phyloP scores from a whole-genome alignment of 2,329 filamentous ascomycete genomes.

The Thermothelomyces thermophilus region DNA sequence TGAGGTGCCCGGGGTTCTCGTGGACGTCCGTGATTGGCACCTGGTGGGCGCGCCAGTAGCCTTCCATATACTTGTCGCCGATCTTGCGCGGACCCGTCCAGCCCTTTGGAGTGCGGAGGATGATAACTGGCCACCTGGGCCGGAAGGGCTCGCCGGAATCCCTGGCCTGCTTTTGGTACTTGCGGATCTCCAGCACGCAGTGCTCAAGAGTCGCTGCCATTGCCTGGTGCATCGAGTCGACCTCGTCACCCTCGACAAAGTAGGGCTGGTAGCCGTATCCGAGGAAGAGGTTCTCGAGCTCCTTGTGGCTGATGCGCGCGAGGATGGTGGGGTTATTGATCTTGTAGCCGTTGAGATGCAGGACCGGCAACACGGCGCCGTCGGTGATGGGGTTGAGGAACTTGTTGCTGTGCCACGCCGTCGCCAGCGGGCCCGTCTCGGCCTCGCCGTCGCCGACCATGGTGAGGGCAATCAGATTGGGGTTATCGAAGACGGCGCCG shows the following conservation, averaged over 20 bases:
- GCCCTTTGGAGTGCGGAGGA: conserved; percentile 51
- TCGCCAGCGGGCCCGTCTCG: conserved; percentile 57
- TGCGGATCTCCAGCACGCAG: too few relatives aligned
- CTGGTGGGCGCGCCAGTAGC: conserved; percentile 59
- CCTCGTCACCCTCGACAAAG: conserved; percentile 53
- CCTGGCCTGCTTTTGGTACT: conserved; percentile 55
- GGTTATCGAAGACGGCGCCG: conserved; percentile 63
- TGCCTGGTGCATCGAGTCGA: conserved; percentile 55
- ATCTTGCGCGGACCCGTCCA: conserved; percentile 59
- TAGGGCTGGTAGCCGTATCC: conserved; percentile 60
- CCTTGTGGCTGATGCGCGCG: conserved; percentile 62
- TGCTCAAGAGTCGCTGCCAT: conserved; percentile 56
- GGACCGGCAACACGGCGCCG: conserved; percentile 59
- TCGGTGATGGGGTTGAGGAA: conserved; percentile 60
- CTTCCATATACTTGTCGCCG: conserved; percentile 56
- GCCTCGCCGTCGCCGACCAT: conserved; percentile 60
- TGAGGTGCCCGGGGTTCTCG: conserved; percentile 49
- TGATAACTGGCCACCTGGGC: conserved; percentile 59
- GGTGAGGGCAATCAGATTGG: conserved; percentile 54
- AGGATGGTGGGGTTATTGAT: conserved; percentile 63
- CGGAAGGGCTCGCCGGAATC: conserved; percentile 55
- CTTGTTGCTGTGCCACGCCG: conserved; percentile 63
- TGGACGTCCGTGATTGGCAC: conserved; percentile 53
- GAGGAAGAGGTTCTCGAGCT: conserved; percentile 52
- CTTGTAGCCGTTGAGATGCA: conserved; percentile 64